These are phyloP conservation scores for Malassezia psittaci DNA, from an alignment of 1,284 basidiomycete genomes.

Conservation along the genomic window DNA sequence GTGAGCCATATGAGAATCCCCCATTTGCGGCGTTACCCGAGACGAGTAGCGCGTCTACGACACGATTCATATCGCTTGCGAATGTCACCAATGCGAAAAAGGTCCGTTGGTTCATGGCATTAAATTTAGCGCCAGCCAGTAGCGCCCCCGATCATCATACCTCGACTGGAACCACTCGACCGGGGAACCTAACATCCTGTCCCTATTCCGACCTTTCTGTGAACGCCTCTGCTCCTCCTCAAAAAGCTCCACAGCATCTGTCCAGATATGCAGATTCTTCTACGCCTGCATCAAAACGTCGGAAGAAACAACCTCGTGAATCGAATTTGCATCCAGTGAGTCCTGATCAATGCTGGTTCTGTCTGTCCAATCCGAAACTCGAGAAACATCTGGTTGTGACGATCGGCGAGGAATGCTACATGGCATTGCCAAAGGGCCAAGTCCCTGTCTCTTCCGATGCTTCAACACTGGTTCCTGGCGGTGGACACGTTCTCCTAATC, in stretches of 20 bases:
- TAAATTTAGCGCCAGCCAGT: constrained; percentile 10
- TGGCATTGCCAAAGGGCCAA: constrained; percentile 39
- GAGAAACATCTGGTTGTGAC: constrained; percentile 37
- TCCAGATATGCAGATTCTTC: background rate
- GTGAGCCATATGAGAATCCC: constrained; percentile 32
- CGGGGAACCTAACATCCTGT: constrained; percentile 20
- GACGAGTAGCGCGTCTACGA: constrained; percentile 13
- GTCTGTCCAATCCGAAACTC: constrained; percentile 36
- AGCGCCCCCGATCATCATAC: background rate
- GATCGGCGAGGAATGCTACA: constrained; percentile 32
- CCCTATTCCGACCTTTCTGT: background rate
- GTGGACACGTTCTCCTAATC: constrained; percentile 36
- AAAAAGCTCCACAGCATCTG: too few species aligned
- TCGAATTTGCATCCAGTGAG: constrained; percentile 27
- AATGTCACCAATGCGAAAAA: constrained; percentile 34
- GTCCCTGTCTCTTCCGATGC: constrained; percentile 19
- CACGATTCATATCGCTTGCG: constrained; percentile 38
- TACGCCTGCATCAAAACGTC: background rate
- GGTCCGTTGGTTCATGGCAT: constrained; percentile 40
- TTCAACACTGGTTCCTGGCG: constrained; percentile 24
- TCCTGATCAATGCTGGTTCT: constrained; percentile 45
- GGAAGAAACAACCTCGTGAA: background rate
- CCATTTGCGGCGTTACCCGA: constrained; percentile 7
- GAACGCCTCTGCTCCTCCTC: too few species aligned
- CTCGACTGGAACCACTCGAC: background rate